Conservation (phyloP, 352 stramenopile genomes). For the Globisporangium rhizosaccharum region DNA sequence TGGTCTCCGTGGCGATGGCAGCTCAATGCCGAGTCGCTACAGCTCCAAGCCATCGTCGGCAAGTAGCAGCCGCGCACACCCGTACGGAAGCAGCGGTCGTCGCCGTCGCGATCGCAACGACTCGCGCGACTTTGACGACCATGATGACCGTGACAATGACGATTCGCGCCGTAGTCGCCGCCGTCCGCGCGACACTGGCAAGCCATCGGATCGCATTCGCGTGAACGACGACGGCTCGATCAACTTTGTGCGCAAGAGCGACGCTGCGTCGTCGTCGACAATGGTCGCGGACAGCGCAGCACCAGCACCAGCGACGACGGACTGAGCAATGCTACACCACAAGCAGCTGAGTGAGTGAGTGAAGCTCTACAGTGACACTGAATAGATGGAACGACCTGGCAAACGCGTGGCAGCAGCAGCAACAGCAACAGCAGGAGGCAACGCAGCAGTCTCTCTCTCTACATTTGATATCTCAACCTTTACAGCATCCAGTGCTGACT, state of each 20-base stretch:
- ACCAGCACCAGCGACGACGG: too few relatives aligned
- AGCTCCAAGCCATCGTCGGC: constrained; percentile 8
- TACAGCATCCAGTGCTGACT: too few relatives aligned
- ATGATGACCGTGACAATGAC: constrained; percentile 1
- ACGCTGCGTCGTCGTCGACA: too few relatives aligned
- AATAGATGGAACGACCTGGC: too few relatives aligned
- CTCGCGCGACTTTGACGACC: constrained; percentile 13
- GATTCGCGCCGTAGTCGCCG: neutral
- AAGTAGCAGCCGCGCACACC: constrained; percentile 29
- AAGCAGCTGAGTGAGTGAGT: too few relatives aligned
- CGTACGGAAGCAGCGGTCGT: constrained; percentile 27
- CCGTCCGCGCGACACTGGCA: constrained; percentile 21
- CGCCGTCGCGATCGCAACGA: constrained; percentile 5
- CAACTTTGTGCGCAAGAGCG: constrained; percentile 35
- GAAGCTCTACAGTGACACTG: too few relatives aligned
- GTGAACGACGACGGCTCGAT: constrained; percentile 61
- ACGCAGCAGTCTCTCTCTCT: too few relatives aligned
- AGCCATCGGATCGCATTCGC: constrained; percentile 46
- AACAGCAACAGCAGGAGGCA: too few relatives aligned
- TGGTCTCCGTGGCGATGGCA: constrained; percentile 1
- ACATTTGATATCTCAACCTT: too few relatives aligned
- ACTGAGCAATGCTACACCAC: too few relatives aligned
- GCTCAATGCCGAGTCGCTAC: constrained; percentile 26
- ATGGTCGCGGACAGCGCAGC: too few relatives aligned
- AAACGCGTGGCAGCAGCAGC: too few relatives aligned